A percentile compares a stretch with the other conserved stretches of the same genome.
These are phyloP conservation scores for Fragilaria radians DNA, from an alignment of 108 stramenopile genomes.

Conservation along the genomic window DNA sequence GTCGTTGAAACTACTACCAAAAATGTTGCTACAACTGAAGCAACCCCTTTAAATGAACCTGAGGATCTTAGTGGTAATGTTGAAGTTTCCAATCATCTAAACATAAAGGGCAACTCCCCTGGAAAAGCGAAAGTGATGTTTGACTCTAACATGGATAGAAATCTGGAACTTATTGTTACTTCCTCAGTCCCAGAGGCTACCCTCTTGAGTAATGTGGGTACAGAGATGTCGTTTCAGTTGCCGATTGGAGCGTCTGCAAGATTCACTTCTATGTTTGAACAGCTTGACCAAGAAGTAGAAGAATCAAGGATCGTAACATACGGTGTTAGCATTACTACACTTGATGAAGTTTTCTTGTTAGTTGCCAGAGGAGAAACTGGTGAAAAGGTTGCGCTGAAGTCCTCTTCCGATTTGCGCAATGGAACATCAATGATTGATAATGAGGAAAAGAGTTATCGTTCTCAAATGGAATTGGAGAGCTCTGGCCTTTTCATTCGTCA, in stretches of 20 bases:
- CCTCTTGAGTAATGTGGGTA: conserved; percentile 66
- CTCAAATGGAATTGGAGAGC: conserved; percentile 1
- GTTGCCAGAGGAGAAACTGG: conserved; percentile 32
- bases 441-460: not conserved
- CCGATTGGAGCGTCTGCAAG: conserved; percentile 50
- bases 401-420: not conserved
- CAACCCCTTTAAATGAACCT: not conserved
- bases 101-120: not conserved
- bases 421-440: conserved; percentile 3
- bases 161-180: conserved; percentile 39
- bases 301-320: conserved; percentile 46
- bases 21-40: not conserved
- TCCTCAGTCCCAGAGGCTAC: conserved; percentile 41
- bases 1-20: conserved; percentile 4
- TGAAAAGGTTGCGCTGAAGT: conserved; percentile 2
- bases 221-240: conserved; percentile 72
- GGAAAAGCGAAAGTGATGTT: not conserved
- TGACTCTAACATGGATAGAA: conserved; percentile 1
- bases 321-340: conserved; percentile 79
- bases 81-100: conserved; percentile 6
- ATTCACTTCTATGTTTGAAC: conserved; percentile 61
- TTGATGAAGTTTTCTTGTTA: conserved; percentile 65
- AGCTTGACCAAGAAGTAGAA: conserved; percentile 37
- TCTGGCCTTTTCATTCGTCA: conserved; percentile 21
- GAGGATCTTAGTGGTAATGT: not conserved